phyloP scores from a whole-genome alignment of 768 basidiomycete genomes.

The Pleurotus djamor region DNA sequence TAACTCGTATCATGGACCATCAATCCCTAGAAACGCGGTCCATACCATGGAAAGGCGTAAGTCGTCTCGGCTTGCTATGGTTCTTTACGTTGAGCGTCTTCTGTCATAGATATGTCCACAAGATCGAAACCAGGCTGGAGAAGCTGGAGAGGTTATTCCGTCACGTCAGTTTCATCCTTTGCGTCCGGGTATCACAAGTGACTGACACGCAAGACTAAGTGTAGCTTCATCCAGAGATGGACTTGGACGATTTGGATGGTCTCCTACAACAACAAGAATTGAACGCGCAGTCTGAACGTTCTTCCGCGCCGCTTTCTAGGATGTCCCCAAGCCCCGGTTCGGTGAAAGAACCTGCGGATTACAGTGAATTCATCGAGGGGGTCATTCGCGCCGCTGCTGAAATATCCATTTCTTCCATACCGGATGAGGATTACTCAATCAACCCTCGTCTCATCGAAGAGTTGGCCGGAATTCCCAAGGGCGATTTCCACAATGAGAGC shows the following conservation, averaged over 20 bases:
- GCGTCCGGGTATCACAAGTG: neutral
- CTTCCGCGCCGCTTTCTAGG: neutral
- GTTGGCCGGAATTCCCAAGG: conserved; percentile 31
- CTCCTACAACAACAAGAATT: conserved; percentile 8
- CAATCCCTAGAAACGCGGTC: conserved; percentile 48
- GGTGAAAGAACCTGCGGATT: neutral
- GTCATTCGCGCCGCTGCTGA: neutral
- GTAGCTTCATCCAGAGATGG: conserved; percentile 56
- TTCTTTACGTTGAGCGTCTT: too few relatives aligned
- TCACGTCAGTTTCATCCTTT: conserved; percentile 32
- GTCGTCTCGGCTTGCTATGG: too few relatives aligned
- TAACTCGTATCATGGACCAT: too few relatives aligned
- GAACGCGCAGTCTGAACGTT: neutral
- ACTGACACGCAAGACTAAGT: conserved; percentile 12
- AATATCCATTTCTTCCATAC: neutral
- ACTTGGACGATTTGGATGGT: conserved; percentile 55
- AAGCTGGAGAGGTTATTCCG: conserved; percentile 63
- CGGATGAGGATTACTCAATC: conserved; percentile 25
- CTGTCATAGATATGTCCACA: conserved; percentile 66
- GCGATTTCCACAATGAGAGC: conserved; percentile 24
- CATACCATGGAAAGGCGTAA: conserved; percentile 53
- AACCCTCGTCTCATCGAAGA: conserved; percentile 24
- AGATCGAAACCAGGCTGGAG: conserved; percentile 57
- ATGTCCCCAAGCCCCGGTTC: neutral
- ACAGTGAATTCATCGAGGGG: neutral